Conservation (phyloP, 2,329 filamentous ascomycete genomes). For the Lizonia empirigonia region DNA sequence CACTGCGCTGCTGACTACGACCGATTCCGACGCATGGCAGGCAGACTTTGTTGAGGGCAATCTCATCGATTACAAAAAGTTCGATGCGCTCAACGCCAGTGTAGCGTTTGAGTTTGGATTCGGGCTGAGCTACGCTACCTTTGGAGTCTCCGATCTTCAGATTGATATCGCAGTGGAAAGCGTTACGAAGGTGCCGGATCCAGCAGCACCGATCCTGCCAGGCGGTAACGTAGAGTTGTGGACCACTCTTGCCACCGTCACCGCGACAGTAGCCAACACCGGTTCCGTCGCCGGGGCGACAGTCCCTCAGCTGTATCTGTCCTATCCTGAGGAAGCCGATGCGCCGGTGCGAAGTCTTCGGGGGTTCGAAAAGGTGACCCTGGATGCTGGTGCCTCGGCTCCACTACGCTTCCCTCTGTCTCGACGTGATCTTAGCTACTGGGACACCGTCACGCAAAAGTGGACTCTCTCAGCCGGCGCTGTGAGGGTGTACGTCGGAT, state of each 20-base stretch:
- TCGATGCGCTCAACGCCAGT: slow-evolving; percentile 48
- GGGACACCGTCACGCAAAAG: slow-evolving; percentile 53
- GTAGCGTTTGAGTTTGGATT: slow-evolving; percentile 47
- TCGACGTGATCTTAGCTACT: slow-evolving; percentile 57
- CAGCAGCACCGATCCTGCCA: slow-evolving; percentile 27
- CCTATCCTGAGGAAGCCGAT: slow-evolving; percentile 42
- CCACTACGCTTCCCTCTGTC: slow-evolving; percentile 55
- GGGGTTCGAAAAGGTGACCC: slow-evolving; percentile 57
- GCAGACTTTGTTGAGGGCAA: slow-evolving; percentile 59
- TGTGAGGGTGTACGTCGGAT: slow-evolving; percentile 33
- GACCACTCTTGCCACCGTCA: slow-evolving; percentile 57
- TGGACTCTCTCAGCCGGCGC: slow-evolving; percentile 47
- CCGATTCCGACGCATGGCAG: slow-evolving; percentile 51
- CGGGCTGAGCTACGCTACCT: slow-evolving; percentile 48
- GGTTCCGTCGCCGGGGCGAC: slow-evolving; percentile 55
- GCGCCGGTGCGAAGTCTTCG: slow-evolving; percentile 49
- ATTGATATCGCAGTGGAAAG: slow-evolving; percentile 20
- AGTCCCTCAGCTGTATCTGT: slow-evolving; percentile 64
- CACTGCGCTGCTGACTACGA: slow-evolving; percentile 37
- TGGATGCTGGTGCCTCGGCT: slow-evolving; percentile 51
- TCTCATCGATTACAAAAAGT: slow-evolving; percentile 61
- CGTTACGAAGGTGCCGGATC: slow-evolving; percentile 22
- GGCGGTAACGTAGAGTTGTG: slow-evolving; percentile 65
- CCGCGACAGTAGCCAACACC: slow-evolving; percentile 58
- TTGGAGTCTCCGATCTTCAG: slow-evolving; percentile 32